Evolutionary conservation across 805 yeast genomes (phyloP).

Genomic region (Candida krabiensis): DNA sequence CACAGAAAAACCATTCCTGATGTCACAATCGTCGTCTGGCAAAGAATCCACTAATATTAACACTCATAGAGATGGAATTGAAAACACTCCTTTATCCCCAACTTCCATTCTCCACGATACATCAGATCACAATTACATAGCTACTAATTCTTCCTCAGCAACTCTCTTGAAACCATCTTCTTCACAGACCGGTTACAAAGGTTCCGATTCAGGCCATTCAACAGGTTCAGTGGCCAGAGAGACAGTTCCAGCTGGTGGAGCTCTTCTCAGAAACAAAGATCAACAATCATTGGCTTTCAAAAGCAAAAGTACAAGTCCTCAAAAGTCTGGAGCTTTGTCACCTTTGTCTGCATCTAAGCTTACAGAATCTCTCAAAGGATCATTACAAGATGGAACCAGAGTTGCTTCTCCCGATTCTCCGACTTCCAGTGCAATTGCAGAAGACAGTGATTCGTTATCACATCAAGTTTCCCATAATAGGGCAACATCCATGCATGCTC

Average conservation of each 20-base stretch:
- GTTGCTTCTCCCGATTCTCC: not conserved
- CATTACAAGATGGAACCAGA: constrained; percentile 4
- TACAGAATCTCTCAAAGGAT: constrained; percentile 24
- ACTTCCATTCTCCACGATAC: constrained; percentile 1
- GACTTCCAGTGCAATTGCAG: constrained; percentile 1
- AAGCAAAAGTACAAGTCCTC: constrained; percentile 7
- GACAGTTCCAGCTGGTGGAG: constrained; percentile 24
- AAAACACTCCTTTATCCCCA: constrained; percentile 6
- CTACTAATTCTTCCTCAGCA: not conserved
- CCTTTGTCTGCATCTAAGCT: constrained; percentile 16
- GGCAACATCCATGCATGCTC: constrained; percentile 72
- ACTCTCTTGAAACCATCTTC: not conserved
- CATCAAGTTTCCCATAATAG: constrained; percentile 42
- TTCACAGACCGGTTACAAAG: not conserved
- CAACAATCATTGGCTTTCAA: constrained; percentile 2
- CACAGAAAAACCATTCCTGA: constrained; percentile 18
- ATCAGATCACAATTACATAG: too few relatives aligned
- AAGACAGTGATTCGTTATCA: constrained; percentile 4
- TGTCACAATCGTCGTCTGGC: constrained; percentile 12
- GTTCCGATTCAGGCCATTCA: not conserved
- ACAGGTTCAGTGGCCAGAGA: constrained; percentile 10
- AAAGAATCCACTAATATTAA: constrained; percentile 3
- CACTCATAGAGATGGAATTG: not conserved
- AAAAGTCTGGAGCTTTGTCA: not conserved
- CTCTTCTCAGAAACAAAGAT: constrained; percentile 32